These are phyloP conservation scores for Aureobasidium uvarum DNA, from an alignment of 2,329 filamentous ascomycete species.

Conservation along the genomic window DNA sequence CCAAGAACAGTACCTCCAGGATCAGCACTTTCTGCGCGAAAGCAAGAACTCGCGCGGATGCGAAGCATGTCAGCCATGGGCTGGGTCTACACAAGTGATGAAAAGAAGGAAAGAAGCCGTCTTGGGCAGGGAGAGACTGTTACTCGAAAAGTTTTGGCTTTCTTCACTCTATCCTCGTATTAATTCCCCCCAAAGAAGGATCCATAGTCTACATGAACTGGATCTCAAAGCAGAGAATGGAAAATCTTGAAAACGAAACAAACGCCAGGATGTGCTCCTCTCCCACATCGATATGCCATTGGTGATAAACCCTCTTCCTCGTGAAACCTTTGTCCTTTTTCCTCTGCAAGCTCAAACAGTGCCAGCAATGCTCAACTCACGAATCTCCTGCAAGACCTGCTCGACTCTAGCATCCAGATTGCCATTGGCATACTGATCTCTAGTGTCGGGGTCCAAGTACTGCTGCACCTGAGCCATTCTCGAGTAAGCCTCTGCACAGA, in stretches of 20 bases:
- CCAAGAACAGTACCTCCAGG: not conserved
- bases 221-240: not conserved
- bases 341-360: slow-evolving; percentile 52
- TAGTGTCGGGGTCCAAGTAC: slow-evolving; percentile 90
- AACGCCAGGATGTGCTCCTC: slow-evolving; percentile 17
- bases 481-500: slow-evolving; percentile 96
- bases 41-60: not conserved
- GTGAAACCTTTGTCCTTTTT: not conserved
- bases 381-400: slow-evolving; percentile 93
- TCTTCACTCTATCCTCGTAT: slow-evolving; percentile 6
- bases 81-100: not conserved
- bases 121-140: not conserved
- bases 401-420: slow-evolving; percentile 90
- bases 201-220: not conserved
- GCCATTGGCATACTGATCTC: slow-evolving; percentile 93
- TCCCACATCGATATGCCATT: slow-evolving; percentile 8
- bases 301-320: slow-evolving; percentile 12
- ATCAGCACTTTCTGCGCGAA: not conserved
- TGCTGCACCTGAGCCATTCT: slow-evolving; percentile 99
- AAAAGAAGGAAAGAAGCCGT: not conserved
- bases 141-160: slow-evolving; percentile 2
- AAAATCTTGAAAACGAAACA: slow-evolving; percentile 1
- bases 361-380: slow-evolving; percentile 87
- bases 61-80: not conserved
- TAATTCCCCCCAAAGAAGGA: not conserved